Evolutionary conservation across 169 alveolate genomes (phyloP), one percentile per base, ranked within the genome.

Genomic region (Cryptosporidium viatorum): DNA sequence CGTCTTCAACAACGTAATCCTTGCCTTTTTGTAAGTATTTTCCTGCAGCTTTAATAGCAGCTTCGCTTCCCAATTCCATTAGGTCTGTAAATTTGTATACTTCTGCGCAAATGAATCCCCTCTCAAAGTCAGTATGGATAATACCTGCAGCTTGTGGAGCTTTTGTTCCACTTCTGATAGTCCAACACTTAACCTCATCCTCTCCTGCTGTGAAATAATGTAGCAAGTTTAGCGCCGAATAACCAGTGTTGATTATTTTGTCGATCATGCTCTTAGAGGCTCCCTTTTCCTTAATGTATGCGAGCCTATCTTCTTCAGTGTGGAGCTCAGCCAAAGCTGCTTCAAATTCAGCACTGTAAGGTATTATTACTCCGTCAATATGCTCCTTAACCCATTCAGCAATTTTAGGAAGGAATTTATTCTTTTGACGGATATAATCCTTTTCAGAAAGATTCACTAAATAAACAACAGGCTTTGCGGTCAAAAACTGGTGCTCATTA

Each of bases 201-300:
- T 97, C 99, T 29, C 99, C 99, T 87, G 99, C 98, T 37, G 99
- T 99, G 96, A 98, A 99, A 95, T 95, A 99, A 94, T 99, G 99
- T 51, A 98, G 96, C 59, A 99, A 94, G 85, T 97, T 93, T 51
- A 96, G 86, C 65, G 98, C 97, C 43, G 93, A 92, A 92, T 99
- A 98, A 8, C 99, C 99, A 33, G 99, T 97, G 67, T 96, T 95
- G 51, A 98, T 97, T 67, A 99, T 97, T 93, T 97, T 98, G 86
- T 96, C 97, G 43, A 98, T 91, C 97, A 93, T 95, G 91, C 98
- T 95, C 68, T 91, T 93, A 50, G 95, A 92, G 58, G 96, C 96
- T 55, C 95, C 96, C 68, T 75, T 93, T 89, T 91, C 93, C 85
- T 93, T 94, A 48, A 95, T 92, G 86, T 95, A 95, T 12, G 92